phyloP scores from a whole-genome alignment of 495 filamentous ascomycete species.

The Podospora anserina region DNA sequence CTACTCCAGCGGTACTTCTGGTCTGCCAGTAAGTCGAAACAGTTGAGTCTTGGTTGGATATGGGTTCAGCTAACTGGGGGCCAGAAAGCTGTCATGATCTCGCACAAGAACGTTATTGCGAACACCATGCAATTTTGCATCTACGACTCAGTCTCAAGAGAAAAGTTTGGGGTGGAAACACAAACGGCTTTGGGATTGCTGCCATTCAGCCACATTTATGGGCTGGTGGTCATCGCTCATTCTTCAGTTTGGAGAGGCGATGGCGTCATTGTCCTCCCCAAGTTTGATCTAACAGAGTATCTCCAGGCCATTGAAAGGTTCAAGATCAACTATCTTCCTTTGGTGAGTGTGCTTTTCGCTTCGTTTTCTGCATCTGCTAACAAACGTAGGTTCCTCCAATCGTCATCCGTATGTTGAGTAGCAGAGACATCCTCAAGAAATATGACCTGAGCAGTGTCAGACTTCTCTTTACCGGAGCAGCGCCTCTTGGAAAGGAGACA shows the following conservation, averaged over 20 bases:
- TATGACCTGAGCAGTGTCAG: constrained; percentile 72
- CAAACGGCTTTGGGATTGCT: constrained; percentile 71
- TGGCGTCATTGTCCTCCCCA: constrained; percentile 74
- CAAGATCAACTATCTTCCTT: constrained; percentile 65
- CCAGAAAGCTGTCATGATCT: constrained; percentile 94
- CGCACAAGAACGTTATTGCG: constrained; percentile 83
- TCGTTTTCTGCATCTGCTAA: background rate
- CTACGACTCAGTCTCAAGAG: constrained; percentile 49
- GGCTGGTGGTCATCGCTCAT: constrained; percentile 73
- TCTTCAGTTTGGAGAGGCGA: constrained; percentile 70
- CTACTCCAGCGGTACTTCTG: constrained; percentile 87
- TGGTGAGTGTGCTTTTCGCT: constrained; percentile 30
- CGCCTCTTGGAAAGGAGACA: constrained; percentile 77
- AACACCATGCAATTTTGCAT: constrained; percentile 66
- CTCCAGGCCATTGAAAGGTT: constrained; percentile 67
- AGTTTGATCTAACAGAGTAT: constrained; percentile 68
- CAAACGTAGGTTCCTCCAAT: constrained; percentile 66
- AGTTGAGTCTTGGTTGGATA: background rate
- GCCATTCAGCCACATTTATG: constrained; percentile 85
- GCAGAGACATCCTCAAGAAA: constrained; percentile 56
- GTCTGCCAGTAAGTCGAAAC: constrained; percentile 61
- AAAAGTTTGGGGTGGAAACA: constrained; percentile 42
- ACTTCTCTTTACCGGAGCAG: constrained; percentile 74
- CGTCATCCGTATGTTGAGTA: constrained; percentile 75
- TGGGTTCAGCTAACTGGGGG: constrained; percentile 25